Conservation (phyloP, 257 asterid genomes). For the Petunia secreta region DNA sequence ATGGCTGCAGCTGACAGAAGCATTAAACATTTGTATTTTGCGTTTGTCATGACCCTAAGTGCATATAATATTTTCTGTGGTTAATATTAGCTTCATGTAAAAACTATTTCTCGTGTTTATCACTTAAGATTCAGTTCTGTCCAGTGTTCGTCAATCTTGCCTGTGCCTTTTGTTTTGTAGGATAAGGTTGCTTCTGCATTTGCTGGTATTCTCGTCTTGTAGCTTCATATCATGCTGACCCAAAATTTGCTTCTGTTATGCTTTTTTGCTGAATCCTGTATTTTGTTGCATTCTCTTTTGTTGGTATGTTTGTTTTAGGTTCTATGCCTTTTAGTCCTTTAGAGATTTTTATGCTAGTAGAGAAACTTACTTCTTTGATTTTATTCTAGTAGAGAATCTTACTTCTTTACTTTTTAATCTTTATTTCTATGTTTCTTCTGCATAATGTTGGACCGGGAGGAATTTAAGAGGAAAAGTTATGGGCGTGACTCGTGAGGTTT, state of each 20-base stretch:
- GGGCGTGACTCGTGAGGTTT: too few species aligned
- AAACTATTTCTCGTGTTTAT: not conserved
- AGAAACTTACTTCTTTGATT: too few species aligned
- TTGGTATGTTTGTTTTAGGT: not conserved
- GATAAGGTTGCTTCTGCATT: not conserved
- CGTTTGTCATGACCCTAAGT: not conserved
- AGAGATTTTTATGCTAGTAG: too few species aligned
- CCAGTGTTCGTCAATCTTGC: not conserved
- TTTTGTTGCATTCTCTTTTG: not conserved
- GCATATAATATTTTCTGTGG: not conserved
- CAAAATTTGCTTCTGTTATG: not conserved
- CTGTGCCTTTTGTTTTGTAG: not conserved
- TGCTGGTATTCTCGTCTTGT: not conserved
- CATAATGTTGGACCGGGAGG: too few species aligned
- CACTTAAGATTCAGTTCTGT: not conserved
- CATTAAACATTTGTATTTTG: not conserved
- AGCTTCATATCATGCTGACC: slow-evolving; percentile 2
- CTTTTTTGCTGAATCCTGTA: not conserved
- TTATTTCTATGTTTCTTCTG: too few species aligned
- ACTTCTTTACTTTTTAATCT: too few species aligned
- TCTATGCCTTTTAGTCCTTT: too few species aligned
- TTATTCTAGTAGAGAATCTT: too few species aligned
- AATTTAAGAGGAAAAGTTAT: too few species aligned
- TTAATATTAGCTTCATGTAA: not conserved
- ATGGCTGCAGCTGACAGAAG: not conserved